Conservation (phyloP, 371 early-diverging fungal species). For the Chytridium lagenaria region DNA sequence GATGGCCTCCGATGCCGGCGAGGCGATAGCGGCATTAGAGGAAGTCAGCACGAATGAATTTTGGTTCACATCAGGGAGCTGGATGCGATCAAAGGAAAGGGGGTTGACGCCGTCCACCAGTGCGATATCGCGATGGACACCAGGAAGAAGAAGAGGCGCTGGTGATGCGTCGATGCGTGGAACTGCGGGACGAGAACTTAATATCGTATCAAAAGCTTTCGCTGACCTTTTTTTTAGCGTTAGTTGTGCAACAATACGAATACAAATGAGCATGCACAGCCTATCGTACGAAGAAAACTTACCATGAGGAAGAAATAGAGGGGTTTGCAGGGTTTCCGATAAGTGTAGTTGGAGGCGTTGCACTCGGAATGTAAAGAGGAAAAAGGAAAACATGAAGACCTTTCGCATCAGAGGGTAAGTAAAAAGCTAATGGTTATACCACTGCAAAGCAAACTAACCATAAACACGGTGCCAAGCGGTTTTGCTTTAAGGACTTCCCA, state of each 20-base stretch:
- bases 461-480: constrained; percentile 71
- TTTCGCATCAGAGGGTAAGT: background rate
- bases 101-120: background rate
- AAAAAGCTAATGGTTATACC: background rate
- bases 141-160: constrained; percentile 6
- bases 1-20: background rate
- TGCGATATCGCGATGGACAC: background rate
- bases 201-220: background rate
- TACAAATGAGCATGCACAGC: background rate
- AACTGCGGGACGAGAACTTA: background rate
- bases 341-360: background rate
- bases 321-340: background rate
- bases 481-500: constrained; percentile 21
- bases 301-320: background rate
- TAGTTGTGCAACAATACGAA: background rate
- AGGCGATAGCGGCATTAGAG: background rate
- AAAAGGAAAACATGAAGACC: constrained; percentile 63
- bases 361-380: constrained; percentile 59
- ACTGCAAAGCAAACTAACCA: constrained; percentile 58
- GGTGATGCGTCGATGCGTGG: constrained; percentile 4
- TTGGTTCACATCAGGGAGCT: background rate
- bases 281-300: constrained; percentile 19
- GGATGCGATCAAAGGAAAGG: background rate
- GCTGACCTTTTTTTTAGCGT: background rate
- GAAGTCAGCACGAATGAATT: background rate